phyloP scores from a whole-genome alignment of 2,329 filamentous ascomycete genomes.

The Sporothrix sp. region DNA sequence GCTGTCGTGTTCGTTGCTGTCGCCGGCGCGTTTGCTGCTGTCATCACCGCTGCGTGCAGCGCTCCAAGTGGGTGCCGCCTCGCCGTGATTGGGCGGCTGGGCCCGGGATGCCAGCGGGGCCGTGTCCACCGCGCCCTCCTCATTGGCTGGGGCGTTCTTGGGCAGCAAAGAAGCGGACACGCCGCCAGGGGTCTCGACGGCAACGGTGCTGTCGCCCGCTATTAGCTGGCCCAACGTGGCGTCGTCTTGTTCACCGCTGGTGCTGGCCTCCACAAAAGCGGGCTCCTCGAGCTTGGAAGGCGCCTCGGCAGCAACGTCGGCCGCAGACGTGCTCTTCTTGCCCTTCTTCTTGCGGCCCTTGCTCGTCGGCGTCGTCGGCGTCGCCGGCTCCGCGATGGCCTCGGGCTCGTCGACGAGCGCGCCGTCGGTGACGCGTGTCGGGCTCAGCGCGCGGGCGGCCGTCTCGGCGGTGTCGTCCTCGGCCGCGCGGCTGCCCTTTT shows the following conservation, averaged over 20 bases:
- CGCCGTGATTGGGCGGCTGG: neutral
- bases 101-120: neutral
- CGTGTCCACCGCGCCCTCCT: neutral
- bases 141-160: neutral
- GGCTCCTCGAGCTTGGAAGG: too few species aligned
- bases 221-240: too few species aligned
- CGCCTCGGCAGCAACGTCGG: too few species aligned
- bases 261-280: too few species aligned
- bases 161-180: neutral
- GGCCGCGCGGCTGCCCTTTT: slow-evolving; percentile 6
- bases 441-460: neutral
- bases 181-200: neutral
- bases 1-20: slow-evolving; percentile 1
- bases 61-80: neutral
- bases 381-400: neutral
- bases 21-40: neutral
- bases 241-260: too few species aligned
- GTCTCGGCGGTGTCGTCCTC: neutral
- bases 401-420: slow-evolving; percentile 6
- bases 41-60: neutral
- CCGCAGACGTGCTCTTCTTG: slow-evolving; percentile 31
- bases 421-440: neutral
- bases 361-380: slow-evolving; percentile 19
- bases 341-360: slow-evolving; percentile 30
- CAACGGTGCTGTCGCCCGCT: neutral